These are phyloP conservation scores for Pseudozyma tsukubaensis DNA, from an alignment of 1,284 basidiomycete genomes.

Conservation along the genomic window DNA sequence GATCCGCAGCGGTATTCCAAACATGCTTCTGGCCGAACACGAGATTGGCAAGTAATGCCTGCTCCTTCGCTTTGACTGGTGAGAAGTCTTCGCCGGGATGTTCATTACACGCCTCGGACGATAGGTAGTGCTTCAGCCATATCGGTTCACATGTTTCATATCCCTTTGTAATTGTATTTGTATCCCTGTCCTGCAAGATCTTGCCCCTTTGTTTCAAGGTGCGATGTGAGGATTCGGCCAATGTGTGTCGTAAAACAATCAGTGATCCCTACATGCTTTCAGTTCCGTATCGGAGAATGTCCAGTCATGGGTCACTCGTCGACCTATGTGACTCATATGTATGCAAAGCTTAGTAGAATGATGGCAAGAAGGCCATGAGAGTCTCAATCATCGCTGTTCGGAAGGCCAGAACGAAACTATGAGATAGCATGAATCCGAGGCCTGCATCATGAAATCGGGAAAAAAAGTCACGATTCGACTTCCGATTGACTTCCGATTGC, in stretches of 20 bases:
- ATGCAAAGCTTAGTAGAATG: too few species aligned
- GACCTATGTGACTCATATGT: too few species aligned
- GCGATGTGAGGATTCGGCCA: too few species aligned
- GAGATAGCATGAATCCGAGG: too few species aligned
- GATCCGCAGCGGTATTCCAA: constrained; percentile 94
- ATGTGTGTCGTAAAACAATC: too few species aligned
- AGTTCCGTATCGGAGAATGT: background rate
- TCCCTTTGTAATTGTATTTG: background rate
- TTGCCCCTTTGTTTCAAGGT: too few species aligned
- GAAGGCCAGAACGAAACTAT: background rate
- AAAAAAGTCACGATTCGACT: background rate
- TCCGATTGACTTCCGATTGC: background rate
- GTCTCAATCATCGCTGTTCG: background rate
- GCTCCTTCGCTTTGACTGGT: too few species aligned
- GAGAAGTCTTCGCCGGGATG: too few species aligned
- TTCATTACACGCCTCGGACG: too few species aligned
- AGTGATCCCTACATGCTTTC: background rate
- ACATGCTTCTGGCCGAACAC: constrained; percentile 94
- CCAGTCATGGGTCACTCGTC: too few species aligned
- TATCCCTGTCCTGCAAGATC: background rate
- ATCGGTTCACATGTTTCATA: background rate
- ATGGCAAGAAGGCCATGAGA: too few species aligned
- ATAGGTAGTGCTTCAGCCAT: too few species aligned
- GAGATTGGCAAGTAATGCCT: constrained; percentile 75
- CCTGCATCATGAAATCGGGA: background rate